Base-by-base conservation (phyloP, 1,284 basidiomycete genomes). In the Volvariella volvacea region DNA sequence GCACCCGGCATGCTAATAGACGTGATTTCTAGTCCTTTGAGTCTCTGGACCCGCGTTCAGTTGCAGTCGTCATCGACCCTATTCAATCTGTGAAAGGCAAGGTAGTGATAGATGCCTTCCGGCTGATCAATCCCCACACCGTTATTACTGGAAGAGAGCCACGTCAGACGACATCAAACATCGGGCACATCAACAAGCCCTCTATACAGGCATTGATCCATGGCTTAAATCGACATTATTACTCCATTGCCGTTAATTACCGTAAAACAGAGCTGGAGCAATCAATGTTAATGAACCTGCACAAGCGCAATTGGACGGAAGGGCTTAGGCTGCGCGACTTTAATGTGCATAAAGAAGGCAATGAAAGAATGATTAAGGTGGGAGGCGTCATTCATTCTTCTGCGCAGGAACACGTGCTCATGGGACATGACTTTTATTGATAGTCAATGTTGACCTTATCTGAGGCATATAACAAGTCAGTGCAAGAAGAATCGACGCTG, bases 21-120 rank as follows among this genome's bases (percentile, higher is more conserved):
- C 36, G 47, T 42, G 43, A 48, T 41, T 45, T 41, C 30, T 55
- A 99, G 91, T 97, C 93, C 12, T 99, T 99, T 61, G 96, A 99
- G 70, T 89, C 88, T 56, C 83, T 99, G 52, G 89, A 98, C 64
- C 76, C 85, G 41, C 88, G 95, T 45, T 93, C 95, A 4, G 96
- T 99, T 36, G 94, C 96, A 36, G 95, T 99, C 41, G 96, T 99
- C 53, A 83, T 99, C 49, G 96, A 99, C 66, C 96, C 96, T 22
- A 99, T 99, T 60, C 96, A 99, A 67, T 98, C 94, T 21, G 96
- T 99, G 56, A 94, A 98, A 63, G 92, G 92, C 46, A 94, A 94
- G 64, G 96, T 99, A 38, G 96, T 99, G 48, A 98, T 99, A 53
- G 96, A 99, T 68, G 96, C 96, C 4, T 99, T 99, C 78, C 87